phyloP scores from a whole-genome alignment of 768 basidiomycete genomes.

The Bullera alba region DNA sequence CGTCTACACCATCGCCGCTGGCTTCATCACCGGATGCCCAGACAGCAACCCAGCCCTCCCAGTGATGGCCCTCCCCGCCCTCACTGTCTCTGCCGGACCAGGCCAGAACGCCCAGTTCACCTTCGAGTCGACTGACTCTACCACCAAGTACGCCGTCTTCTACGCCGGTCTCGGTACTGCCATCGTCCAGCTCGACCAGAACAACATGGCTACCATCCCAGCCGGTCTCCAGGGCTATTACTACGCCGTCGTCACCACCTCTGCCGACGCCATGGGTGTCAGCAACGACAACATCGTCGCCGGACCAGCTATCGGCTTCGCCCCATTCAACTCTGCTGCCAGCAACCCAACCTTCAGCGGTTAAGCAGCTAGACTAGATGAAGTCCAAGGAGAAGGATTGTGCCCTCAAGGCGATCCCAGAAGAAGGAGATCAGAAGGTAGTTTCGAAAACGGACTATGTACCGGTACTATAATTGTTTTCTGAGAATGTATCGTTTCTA shows the following conservation, averaged over 20 bases:
- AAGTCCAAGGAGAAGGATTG: no score
- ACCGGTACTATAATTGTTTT: no score
- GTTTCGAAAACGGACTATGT: no score
- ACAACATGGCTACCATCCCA: conserved; percentile 28
- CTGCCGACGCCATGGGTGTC: conserved; percentile 24
- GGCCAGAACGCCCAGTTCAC: conserved; percentile 49
- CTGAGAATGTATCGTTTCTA: no score
- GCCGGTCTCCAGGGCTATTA: conserved; percentile 25
- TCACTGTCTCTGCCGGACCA: conserved; percentile 35
- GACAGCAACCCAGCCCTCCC: conserved; percentile 52
- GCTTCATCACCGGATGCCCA: conserved; percentile 56
- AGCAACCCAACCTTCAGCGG: neutral
- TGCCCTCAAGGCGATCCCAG: no score
- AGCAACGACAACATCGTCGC: conserved; percentile 54
- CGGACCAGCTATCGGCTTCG: conserved; percentile 49
- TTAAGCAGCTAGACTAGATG: no score
- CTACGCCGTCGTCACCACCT: conserved; percentile 33
- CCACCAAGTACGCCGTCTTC: conserved; percentile 30
- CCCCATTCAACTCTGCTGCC: neutral
- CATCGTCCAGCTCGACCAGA: conserved; percentile 21
- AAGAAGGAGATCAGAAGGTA: no score
- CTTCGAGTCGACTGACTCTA: conserved; percentile 47
- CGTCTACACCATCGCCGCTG: conserved; percentile 51
- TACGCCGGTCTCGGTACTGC: conserved; percentile 30
- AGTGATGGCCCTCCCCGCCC: conserved; percentile 53